These are phyloP conservation scores for Amaranthus tricolor DNA, from an alignment of 179 eudicot species.

Conservation along the genomic window DNA sequence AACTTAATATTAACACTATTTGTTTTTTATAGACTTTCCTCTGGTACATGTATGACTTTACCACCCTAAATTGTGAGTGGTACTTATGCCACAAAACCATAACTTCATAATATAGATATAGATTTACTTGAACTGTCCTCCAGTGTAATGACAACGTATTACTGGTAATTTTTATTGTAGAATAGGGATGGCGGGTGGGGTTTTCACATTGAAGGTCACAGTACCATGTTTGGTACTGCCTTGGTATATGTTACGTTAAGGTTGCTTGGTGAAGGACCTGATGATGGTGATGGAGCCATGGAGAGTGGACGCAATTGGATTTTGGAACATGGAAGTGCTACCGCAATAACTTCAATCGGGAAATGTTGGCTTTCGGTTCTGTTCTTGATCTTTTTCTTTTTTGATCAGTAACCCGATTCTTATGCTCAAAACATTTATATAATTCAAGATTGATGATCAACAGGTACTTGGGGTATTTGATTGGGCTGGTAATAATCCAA, in stretches of 20 bases:
- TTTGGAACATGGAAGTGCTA: constrained; percentile 80
- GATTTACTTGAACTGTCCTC: too few relatives aligned
- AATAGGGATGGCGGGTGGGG: constrained; percentile 99
- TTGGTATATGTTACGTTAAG: constrained; percentile 78
- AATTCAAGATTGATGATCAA: constrained; percentile 11
- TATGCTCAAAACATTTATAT: background rate
- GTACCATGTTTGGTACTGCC: constrained; percentile 91
- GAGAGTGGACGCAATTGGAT: constrained; percentile 82
- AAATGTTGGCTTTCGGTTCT: constrained; percentile 92
- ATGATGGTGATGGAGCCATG: constrained; percentile 75
- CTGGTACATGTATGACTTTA: too few relatives aligned
- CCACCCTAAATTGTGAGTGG: too few relatives aligned
- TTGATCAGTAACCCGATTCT: background rate
- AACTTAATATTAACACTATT: too few relatives aligned
- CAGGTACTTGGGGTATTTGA: constrained; percentile 93
- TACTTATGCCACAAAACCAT: too few relatives aligned
- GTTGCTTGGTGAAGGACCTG: constrained; percentile 78
- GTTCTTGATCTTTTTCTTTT: constrained; percentile 25
- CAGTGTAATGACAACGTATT: too few relatives aligned
- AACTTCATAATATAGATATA: too few relatives aligned
- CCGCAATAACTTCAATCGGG: constrained; percentile 86
- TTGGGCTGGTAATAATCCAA: constrained; percentile 92
- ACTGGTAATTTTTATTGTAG: constrained; percentile 10
- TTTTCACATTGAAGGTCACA: constrained; percentile 86
- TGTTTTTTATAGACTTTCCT: too few relatives aligned